Percentiles rank a stretch among this genome's conserved stretches.
phyloP scores from a whole-genome alignment of 139 green algal species.

The Haematococcus lacustris region DNA sequence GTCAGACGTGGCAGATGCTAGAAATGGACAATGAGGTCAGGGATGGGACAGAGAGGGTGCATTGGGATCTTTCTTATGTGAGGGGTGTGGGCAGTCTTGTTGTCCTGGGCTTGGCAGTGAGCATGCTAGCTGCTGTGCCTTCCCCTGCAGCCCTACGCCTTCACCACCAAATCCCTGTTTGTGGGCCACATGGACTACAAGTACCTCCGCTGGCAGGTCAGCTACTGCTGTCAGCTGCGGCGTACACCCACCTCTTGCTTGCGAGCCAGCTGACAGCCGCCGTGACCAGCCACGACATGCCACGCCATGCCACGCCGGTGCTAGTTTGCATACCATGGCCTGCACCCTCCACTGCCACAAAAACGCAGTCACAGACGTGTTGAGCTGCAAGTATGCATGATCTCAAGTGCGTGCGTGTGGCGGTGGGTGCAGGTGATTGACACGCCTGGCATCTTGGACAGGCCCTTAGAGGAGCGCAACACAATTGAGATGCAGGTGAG shows the following conservation, averaged over 20 bases:
- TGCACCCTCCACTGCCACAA: too few relatives aligned
- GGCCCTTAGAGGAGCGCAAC: constrained; percentile 97
- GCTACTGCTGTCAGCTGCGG: too few relatives aligned
- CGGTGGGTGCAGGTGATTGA: constrained; percentile 96
- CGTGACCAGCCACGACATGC: too few relatives aligned
- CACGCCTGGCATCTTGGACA: constrained; percentile 96
- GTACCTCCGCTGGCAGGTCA: constrained; percentile 91
- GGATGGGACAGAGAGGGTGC: neutral
- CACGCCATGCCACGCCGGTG: too few relatives aligned
- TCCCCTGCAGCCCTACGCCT: constrained; percentile 33
- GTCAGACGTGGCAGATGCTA: too few relatives aligned
- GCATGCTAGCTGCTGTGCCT: neutral
- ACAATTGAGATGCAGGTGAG: constrained; percentile 95
- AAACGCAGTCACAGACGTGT: too few relatives aligned
- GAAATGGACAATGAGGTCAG: too few relatives aligned
- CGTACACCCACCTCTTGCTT: too few relatives aligned
- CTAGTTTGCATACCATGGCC: too few relatives aligned
- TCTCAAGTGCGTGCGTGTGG: too few relatives aligned
- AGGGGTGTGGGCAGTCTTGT: neutral
- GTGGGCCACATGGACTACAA: constrained; percentile 98
- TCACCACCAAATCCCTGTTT: constrained; percentile 63
- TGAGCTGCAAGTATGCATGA: neutral
- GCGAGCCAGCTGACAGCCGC: too few relatives aligned
- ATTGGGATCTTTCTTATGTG: neutral
- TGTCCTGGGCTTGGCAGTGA: neutral